Evolutionary conservation across 2,329 filamentous ascomycete genomes (phyloP), one percentile per base, ranked within the genome.

Genomic region (Fusarium pilosicola): DNA sequence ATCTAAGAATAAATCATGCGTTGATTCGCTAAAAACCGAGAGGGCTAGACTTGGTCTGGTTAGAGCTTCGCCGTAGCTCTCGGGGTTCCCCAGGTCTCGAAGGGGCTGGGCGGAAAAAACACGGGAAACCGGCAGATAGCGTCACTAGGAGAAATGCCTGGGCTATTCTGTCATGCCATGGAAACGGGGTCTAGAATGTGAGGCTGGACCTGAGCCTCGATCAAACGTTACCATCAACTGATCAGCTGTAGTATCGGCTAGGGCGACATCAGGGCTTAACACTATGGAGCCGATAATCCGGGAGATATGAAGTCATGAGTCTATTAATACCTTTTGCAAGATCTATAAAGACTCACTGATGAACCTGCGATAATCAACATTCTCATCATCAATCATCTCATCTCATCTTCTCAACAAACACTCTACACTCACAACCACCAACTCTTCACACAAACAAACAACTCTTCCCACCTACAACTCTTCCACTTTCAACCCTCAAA

Each of bases 401-500:
- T 45, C 34, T 64, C 67, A 70, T 69, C 65, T 18, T 57, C 64
- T 68, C 44, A 28, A 51, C 49, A 51, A 68, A 32, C 32, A 56
- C 58, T 64, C 63, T 34, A 20, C 65, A 52, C 24, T 34, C 38
- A 52, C 49, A 46, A 65, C 11, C 3, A 44, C 28, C 18, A 38
- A 56, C 57, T 69, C 54, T 44, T 45, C 48, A 38, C n/a, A 24
- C 41, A 66, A 26, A 56, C 11, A 30, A 69, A 71, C 36, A 51
- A 46, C 18, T 38, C 4, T 7, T 34, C 46, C 8, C 17, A 24
- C 0, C 1, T 8, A 34, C n/a, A 20, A 30, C 28, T 11, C 9
- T 41, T 45, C n/a, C 44, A 34, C 52, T 24, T 18, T 8, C 15
- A 72, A 73, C 78, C 68, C 62, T 65, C 74, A 84, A 59, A 51